Evolutionary conservation across 2,329 filamentous ascomycete genomes (phyloP).

Genomic region (Penicillium palitans): DNA sequence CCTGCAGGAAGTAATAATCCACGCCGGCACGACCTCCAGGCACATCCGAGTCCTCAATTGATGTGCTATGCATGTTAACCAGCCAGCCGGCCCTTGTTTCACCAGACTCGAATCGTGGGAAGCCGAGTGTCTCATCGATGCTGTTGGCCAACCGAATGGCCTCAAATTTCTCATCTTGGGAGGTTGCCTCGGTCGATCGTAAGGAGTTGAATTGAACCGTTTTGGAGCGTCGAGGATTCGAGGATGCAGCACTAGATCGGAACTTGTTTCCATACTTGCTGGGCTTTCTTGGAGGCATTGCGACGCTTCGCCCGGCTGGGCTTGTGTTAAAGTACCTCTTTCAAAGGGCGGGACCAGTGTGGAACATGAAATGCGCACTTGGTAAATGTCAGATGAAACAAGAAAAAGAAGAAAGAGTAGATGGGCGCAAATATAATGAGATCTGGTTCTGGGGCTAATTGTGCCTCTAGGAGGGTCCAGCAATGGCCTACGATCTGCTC

Average conservation of each 20-base stretch:
- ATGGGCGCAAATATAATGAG: background rate
- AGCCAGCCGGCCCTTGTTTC: slow-evolving; percentile 88
- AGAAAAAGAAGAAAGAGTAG: background rate
- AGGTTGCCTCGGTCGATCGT: slow-evolving; percentile 78
- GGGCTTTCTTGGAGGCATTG: slow-evolving; percentile 52
- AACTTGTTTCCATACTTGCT: slow-evolving; percentile 67
- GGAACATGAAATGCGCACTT: slow-evolving; percentile 28
- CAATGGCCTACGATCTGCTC: slow-evolving; percentile 18
- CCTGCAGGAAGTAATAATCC: slow-evolving; percentile 96
- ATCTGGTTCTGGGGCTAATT: slow-evolving; percentile 10
- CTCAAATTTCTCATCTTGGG: slow-evolving; percentile 90
- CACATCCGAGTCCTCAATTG: slow-evolving; percentile 78
- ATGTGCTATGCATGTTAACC: slow-evolving; percentile 89
- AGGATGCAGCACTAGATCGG: slow-evolving; percentile 45
- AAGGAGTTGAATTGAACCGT: slow-evolving; percentile 77
- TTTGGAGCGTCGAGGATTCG: slow-evolving; percentile 60
- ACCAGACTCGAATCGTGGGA: slow-evolving; percentile 85
- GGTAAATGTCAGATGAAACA: background rate
- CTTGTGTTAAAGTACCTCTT: slow-evolving; percentile 24
- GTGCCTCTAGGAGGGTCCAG: slow-evolving; percentile 17
- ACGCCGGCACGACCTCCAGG: slow-evolving; percentile 84
- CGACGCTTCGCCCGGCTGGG: slow-evolving; percentile 29
- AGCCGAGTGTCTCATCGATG: slow-evolving; percentile 95
- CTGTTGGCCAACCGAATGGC: slow-evolving; percentile 76
- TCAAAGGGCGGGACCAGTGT: slow-evolving; percentile 15